phyloP scores from a whole-genome alignment of 208 protist species.

The Borovskyia barvae region DNA sequence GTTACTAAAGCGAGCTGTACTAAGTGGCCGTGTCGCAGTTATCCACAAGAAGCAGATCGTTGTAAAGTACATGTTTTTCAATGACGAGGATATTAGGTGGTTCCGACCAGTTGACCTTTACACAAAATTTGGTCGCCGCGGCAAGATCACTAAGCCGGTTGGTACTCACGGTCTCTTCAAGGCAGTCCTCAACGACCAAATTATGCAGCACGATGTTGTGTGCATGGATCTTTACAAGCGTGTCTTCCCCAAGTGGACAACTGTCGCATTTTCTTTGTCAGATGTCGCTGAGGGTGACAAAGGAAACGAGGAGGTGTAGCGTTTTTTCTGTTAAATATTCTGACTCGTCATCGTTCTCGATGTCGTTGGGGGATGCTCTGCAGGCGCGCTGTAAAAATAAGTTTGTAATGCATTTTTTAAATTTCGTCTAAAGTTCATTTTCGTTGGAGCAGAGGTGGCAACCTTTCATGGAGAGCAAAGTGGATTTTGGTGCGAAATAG shows the following conservation, averaged over 20 bases:
- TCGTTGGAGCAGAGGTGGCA: no score
- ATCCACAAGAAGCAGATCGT: constrained; percentile 94
- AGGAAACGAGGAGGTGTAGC: constrained; percentile 41
- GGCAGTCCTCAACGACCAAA: constrained; percentile 92
- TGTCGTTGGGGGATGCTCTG: no score
- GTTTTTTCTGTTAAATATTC: no score
- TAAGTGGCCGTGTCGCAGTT: constrained; percentile 78
- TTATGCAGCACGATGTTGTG: constrained; percentile 95
- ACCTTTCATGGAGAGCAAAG: no score
- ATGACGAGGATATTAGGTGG: constrained; percentile 96
- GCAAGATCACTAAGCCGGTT: constrained; percentile 95
- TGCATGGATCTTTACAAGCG: constrained; percentile 98
- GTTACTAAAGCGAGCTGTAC: constrained; percentile 75
- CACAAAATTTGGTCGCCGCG: constrained; percentile 93
- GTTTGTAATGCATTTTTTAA: not conserved
- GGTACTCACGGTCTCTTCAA: constrained; percentile 98
- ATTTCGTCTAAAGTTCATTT: constrained; percentile 1
- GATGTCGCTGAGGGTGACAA: constrained; percentile 34
- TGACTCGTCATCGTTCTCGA: no score
- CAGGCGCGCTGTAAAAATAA: no score
- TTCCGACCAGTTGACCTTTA: constrained; percentile 97
- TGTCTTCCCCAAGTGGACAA: constrained; percentile 94
- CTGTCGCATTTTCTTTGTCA: constrained; percentile 71
- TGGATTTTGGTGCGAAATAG: no score
- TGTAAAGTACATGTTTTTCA: constrained; percentile 95